Conservation (phyloP, 148 eudicot species). For the Rhododendron griersonianum region DNA sequence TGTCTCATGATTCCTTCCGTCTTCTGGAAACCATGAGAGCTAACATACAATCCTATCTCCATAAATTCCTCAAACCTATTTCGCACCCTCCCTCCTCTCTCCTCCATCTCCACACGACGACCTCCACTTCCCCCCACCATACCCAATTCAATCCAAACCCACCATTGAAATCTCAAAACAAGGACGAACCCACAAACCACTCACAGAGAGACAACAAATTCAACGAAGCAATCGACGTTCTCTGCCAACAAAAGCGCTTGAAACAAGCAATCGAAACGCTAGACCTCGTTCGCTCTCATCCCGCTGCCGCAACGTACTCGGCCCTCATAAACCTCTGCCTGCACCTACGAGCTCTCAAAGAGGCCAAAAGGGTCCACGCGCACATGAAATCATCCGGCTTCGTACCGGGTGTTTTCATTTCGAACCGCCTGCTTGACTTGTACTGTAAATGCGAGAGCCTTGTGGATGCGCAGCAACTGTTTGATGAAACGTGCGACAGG, state of each 20-base stretch:
- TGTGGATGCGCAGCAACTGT: slow-evolving; percentile 44
- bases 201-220: slow-evolving; percentile 12
- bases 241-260: slow-evolving; percentile 40
- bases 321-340: slow-evolving; percentile 29
- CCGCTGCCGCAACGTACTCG: slow-evolving; percentile 26
- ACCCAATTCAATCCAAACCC: slow-evolving; percentile 7
- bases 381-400: slow-evolving; percentile 38
- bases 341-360: slow-evolving; percentile 31
- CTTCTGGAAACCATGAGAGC: background rate
- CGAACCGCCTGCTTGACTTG: slow-evolving; percentile 39
- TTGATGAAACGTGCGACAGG: slow-evolving; percentile 40
- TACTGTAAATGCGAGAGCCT: slow-evolving; percentile 46
- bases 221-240: slow-evolving; percentile 23
- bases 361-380: slow-evolving; percentile 41
- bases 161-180: slow-evolving; percentile 12
- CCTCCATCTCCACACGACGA: background rate
- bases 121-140: slow-evolving; percentile 1
- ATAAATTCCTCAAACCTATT: background rate
- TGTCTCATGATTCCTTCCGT: background rate
- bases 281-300: slow-evolving; percentile 10
- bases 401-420: slow-evolving; percentile 33
- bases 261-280: slow-evolving; percentile 43
- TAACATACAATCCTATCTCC: background rate
- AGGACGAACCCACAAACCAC: slow-evolving; percentile 11
- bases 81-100: background rate